These are phyloP conservation scores for Parastagonospora nodorum DNA, from an alignment of 2,329 filamentous ascomycete genomes.

Conservation along the genomic window DNA sequence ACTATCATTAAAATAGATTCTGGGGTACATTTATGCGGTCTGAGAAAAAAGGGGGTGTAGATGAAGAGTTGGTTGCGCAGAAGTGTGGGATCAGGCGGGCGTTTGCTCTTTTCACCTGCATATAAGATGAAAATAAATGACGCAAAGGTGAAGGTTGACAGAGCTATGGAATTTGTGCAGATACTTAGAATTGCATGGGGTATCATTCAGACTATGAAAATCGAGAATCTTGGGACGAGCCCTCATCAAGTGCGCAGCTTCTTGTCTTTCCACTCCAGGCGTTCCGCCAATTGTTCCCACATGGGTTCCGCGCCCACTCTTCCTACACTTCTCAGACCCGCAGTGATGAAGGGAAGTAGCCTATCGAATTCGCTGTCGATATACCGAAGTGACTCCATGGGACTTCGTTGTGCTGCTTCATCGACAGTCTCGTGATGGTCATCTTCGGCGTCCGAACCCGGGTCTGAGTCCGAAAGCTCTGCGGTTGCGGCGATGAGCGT, in stretches of 20 bases:
- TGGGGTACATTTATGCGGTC: no score
- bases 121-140: no score
- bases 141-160: no score
- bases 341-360: conserved; percentile 70
- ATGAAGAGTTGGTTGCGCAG: no score
- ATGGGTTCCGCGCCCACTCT: conserved; percentile 72
- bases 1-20: no score
- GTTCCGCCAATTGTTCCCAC: conserved; percentile 84
- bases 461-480: conserved; percentile 25
- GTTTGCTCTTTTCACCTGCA: no score
- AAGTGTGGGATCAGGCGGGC: no score
- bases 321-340: conserved; percentile 75
- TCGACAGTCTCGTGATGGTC: neutral
- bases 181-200: no score
- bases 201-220: no score
- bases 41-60: no score
- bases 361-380: conserved; percentile 68
- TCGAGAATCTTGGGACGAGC: no score
- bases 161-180: no score
- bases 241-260: conserved; percentile 1
- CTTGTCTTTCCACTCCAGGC: conserved; percentile 63
- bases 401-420: neutral
- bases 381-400: conserved; percentile 54
- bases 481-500: neutral
- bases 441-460: conserved; percentile 21